Percentiles rank a stretch among this genome's conserved stretches.
Conservation (phyloP, 495 filamentous ascomycete species). For the Penicillium antarcticum region DNA sequence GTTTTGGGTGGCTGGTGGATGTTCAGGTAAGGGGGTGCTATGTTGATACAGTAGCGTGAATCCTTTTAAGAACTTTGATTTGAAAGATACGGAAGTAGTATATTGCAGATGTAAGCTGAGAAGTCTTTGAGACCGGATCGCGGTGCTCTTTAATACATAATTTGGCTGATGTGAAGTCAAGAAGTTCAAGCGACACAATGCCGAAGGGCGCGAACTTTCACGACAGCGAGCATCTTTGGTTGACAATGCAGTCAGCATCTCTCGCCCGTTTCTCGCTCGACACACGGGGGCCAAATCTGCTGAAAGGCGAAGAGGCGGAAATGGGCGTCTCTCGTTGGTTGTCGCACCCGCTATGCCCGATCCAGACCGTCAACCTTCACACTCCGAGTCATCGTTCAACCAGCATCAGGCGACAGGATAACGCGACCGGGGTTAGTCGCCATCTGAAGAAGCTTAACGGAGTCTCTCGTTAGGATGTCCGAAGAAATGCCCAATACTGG, state of each 20-base stretch:
- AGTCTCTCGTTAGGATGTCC: slow-evolving; percentile 4
- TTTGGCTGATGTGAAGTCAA: neutral
- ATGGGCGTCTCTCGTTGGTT: neutral
- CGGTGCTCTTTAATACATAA: neutral
- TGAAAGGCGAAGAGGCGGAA: neutral
- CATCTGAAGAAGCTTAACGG: neutral
- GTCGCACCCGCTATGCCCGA: slow-evolving; percentile 1
- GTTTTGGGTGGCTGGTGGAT: neutral
- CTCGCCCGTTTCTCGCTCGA: slow-evolving; percentile 13
- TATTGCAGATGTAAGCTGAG: neutral
- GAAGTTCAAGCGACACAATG: no score
- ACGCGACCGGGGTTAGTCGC: neutral
- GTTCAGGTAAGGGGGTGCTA: neutral
- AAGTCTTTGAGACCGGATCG: no score
- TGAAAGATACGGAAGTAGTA: neutral
- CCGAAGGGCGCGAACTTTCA: no score
- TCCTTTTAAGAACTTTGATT: neutral
- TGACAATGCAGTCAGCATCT: no score
- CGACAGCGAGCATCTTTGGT: no score
- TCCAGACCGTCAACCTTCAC: neutral
- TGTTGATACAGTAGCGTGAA: no score
- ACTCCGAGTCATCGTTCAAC: no score
- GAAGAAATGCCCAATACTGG: slow-evolving; percentile 5
- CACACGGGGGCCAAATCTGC: neutral
- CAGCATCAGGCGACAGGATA: neutral